phyloP scores from a whole-genome alignment of 2,329 filamentous ascomycete genomes.

The Pyricularia sp. region DNA sequence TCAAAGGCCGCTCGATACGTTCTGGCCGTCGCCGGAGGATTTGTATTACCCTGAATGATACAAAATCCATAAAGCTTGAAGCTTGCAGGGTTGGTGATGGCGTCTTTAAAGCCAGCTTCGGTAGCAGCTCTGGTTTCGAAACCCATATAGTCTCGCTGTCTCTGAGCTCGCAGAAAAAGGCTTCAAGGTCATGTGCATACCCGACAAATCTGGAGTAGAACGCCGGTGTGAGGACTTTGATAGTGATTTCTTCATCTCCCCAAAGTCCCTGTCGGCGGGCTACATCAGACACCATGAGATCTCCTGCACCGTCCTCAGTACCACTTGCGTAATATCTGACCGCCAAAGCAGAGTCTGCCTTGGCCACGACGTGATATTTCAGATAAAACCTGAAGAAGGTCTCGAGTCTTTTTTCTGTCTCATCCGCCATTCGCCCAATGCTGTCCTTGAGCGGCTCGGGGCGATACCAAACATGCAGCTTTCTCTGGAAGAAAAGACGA shows the following conservation, averaged over 20 bases:
- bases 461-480: constrained; percentile 54
- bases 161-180: constrained; percentile 49
- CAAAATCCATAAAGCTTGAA: constrained; percentile 25
- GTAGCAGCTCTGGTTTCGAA: constrained; percentile 43
- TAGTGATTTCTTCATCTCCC: constrained; percentile 31
- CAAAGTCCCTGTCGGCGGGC: constrained; percentile 11
- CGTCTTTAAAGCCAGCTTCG: constrained; percentile 32
- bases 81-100: constrained; percentile 23
- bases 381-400: constrained; percentile 37
- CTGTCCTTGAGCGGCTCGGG: constrained; percentile 52
- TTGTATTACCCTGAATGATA: constrained; percentile 33
- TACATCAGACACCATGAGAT: constrained; percentile 26
- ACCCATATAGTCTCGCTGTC: constrained; percentile 51
- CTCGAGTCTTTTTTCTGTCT: constrained; percentile 38
- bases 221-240: constrained; percentile 51
- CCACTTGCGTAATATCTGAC: constrained; percentile 48
- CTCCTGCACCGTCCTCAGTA: constrained; percentile 23
- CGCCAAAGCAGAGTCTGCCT: constrained; percentile 30
- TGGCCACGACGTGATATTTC: constrained; percentile 33
- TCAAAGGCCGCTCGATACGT: constrained; percentile 29
- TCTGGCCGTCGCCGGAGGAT: constrained; percentile 30
- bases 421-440: constrained; percentile 42
- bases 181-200: constrained; percentile 53
- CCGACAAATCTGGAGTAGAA: constrained; percentile 60
- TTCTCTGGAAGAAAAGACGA: constrained; percentile 43